A percentile compares a stretch with the other conserved stretches of the same genome.
These are phyloP conservation scores for Colletotrichum euphorbiae DNA, from an alignment of 2,329 filamentous ascomycete genomes.

Conservation along the genomic window DNA sequence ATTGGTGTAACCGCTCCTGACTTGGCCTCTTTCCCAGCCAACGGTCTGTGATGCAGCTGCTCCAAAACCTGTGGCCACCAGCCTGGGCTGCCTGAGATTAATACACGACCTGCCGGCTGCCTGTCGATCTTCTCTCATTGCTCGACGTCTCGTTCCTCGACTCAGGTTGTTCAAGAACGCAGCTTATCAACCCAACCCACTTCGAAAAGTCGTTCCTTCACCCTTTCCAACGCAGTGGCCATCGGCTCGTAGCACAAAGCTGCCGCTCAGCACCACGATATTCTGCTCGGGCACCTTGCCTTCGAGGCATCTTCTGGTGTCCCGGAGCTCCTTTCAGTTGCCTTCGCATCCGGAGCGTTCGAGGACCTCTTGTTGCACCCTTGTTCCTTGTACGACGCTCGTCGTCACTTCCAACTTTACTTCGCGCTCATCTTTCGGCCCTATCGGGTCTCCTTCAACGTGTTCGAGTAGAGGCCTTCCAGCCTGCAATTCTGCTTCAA, in stretches of 20 bases:
- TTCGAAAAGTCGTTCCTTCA: neutral
- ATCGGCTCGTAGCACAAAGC: slow-evolving; percentile 31
- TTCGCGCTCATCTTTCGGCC: slow-evolving; percentile 2
- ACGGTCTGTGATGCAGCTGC: slow-evolving; percentile 28
- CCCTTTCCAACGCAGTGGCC: slow-evolving; percentile 9
- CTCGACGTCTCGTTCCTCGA: neutral
- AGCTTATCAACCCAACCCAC: neutral
- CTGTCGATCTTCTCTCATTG: neutral
- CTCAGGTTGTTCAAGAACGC: neutral
- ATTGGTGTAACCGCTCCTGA: slow-evolving; percentile 25
- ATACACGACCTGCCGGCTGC: slow-evolving; percentile 28
- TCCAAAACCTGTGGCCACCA: slow-evolving; percentile 17
- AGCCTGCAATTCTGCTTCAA: slow-evolving; percentile 9
- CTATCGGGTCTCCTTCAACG: neutral
- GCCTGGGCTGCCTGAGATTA: slow-evolving; percentile 33
- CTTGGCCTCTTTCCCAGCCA: slow-evolving; percentile 15
- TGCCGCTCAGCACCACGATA: slow-evolving; percentile 4
- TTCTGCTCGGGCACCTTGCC: slow-evolving; percentile 7
- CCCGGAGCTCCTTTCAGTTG: neutral
- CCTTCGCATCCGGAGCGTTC: neutral
- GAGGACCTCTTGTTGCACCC: slow-evolving; percentile 4
- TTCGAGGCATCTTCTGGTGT: slow-evolving; percentile 4
- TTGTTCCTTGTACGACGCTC: slow-evolving; percentile 9
- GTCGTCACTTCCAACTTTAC: neutral
- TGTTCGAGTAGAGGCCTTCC: neutral